phyloP scores from a whole-genome alignment of 2,329 filamentous ascomycete species.

The Pseudogymnoascus sp. region DNA sequence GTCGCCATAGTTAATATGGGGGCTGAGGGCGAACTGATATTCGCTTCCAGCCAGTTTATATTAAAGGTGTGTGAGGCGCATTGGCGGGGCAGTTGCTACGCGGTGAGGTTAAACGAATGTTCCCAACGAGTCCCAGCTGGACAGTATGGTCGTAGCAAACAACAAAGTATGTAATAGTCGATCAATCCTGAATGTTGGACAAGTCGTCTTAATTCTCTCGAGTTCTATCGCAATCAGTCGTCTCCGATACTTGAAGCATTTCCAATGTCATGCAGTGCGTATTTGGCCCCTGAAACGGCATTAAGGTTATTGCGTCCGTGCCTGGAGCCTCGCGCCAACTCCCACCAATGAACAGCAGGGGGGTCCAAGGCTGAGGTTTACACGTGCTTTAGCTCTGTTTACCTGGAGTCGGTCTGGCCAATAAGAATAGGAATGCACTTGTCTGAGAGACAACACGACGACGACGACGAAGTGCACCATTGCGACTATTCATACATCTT shows the following conservation, averaged over 20 bases:
- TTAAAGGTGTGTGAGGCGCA: conserved; percentile 1
- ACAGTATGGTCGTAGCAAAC: background rate
- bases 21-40: background rate
- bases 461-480: background rate
- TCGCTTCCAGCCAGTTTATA: conserved; percentile 1
- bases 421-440: background rate
- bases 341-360: background rate
- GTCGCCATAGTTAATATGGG: background rate
- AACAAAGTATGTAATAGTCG: background rate
- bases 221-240: background rate
- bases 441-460: conserved; percentile 1
- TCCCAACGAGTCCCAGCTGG: background rate
- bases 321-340: background rate
- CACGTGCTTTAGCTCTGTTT: background rate
- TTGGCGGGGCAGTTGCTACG: background rate
- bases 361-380: background rate
- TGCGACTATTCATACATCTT: background rate
- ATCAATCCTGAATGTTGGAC: background rate
- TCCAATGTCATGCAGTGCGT: conserved; percentile 7
- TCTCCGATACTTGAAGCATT: conserved; percentile 5
- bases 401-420: background rate
- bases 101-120: background rate
- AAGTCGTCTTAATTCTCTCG: background rate
- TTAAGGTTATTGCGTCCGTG: conserved; percentile 6
- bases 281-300: conserved; percentile 6